Evolutionary conservation across 148 eudicot genomes (phyloP), one percentile per base, ranked within the genome.

Genomic region (Vaccinium macrocarpon): DNA sequence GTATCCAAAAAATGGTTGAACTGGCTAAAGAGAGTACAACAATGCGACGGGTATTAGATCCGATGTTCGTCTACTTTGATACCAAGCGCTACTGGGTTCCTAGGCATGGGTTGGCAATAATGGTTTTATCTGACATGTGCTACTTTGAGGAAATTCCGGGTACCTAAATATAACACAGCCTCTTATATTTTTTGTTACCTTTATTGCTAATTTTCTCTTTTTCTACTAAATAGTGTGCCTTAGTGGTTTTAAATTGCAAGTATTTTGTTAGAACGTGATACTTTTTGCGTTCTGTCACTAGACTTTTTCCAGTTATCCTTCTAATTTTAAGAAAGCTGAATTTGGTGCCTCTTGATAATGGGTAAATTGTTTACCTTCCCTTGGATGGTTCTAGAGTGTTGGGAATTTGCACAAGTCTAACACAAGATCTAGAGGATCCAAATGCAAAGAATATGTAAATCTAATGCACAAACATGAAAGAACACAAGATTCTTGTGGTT

Each of bases 21-120:
- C 93, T 97, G 74, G 97, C 94, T 51, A 94, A 88, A 86, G 99
- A 95, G 88, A 97, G 96, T 90, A 84, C 94, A 78, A 95, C 97
- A 25, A 89, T 95, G 93, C 98, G 98, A 27, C 84, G 82, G 81
- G 86, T 95, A 59, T 88, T 97, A 84, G 99, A 97, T 68, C 98
- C 99, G 27, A 93, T 97, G 95, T 89, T 97, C 86, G 82, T 88
- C 52, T 89, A 95, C 82, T 97, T 97, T 88, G 98, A 97, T 85
- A 86, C 32, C 25, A 88, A 90, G 81, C 85, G 79, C 46, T 91
- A 90, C 81, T 97, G 99, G 99, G 88, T 85, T 82, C 90, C 92
- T 84, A 96, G 82, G 42, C 92, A 90, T 82, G 96, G 99, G 64
- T 86, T 97, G 84, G 97, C 96, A 21, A 77, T 89, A 85, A 90